These are phyloP conservation scores for Marchantia paleacea DNA, from an alignment of 225 moss, liverwort and hornwort species.

Conservation along the genomic window DNA sequence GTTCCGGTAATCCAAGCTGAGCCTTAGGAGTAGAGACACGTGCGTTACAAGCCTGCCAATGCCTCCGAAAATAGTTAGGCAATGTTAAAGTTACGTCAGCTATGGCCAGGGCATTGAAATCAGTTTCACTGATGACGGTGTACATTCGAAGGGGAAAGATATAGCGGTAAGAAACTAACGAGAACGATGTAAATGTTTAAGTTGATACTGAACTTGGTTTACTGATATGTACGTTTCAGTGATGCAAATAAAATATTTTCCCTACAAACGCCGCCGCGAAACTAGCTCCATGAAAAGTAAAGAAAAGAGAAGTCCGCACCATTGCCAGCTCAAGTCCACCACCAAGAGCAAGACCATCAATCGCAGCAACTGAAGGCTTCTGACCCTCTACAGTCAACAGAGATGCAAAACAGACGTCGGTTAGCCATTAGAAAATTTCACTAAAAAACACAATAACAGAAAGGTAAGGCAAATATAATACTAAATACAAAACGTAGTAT, in stretches of 20 bases:
- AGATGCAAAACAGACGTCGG: background rate
- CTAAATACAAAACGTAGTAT: too few species aligned
- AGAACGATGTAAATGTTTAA: too few species aligned
- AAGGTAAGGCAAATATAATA: too few species aligned
- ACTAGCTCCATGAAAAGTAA: background rate
- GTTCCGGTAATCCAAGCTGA: slow-evolving; percentile 93
- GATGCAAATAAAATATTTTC: background rate
- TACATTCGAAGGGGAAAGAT: background rate
- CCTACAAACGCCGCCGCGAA: background rate
- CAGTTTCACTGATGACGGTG: background rate
- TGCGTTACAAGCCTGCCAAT: slow-evolving; percentile 78
- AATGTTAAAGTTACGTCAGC: too few species aligned
- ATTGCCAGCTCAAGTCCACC: slow-evolving; percentile 97
- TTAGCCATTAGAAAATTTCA: too few species aligned
- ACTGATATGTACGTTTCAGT: background rate
- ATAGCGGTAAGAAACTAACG: too few species aligned
- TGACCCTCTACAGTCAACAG: slow-evolving; percentile 52
- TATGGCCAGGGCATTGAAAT: background rate
- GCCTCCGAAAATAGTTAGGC: too few species aligned
- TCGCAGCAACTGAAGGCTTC: slow-evolving; percentile 97
- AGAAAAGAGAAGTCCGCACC: slow-evolving; percentile 39
- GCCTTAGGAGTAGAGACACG: slow-evolving; percentile 90
- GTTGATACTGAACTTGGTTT: background rate
- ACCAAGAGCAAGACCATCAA: slow-evolving; percentile 93
- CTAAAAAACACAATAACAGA: background rate